Conservation (phyloP, 2,329 filamentous ascomycete genomes). For the Herpotrichia juniperi region DNA sequence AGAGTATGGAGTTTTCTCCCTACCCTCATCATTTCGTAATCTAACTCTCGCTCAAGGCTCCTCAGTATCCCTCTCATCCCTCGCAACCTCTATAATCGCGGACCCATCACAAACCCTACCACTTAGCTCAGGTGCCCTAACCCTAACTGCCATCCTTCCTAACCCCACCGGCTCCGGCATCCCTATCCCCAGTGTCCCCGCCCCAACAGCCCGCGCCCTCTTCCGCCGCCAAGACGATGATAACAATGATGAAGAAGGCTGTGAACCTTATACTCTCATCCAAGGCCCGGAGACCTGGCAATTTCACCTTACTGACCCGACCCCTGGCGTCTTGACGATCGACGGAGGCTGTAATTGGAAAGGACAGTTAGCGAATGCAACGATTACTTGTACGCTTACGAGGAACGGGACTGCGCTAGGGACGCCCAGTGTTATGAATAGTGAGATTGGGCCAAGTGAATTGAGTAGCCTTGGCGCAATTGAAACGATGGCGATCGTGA, state of each 20-base stretch:
- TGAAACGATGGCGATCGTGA: slow-evolving; percentile 20
- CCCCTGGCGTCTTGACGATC: slow-evolving; percentile 21
- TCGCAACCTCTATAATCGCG: background rate
- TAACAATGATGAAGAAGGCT: background rate
- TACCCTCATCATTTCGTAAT: background rate
- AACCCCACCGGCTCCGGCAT: slow-evolving; percentile 6
- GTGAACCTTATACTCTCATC: slow-evolving; percentile 24
- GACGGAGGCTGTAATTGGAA: slow-evolving; percentile 29
- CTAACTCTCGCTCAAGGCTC: background rate
- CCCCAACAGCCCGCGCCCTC: slow-evolving; percentile 21
- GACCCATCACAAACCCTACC: background rate
- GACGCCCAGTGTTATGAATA: background rate
- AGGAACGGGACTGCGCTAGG: slow-evolving; percentile 10
- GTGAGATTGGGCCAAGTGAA: background rate
- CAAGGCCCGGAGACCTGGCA: slow-evolving; percentile 27
- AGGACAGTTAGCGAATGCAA: slow-evolving; percentile 24
- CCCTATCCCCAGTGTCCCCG: slow-evolving; percentile 5
- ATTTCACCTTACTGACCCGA: slow-evolving; percentile 27
- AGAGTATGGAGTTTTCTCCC: background rate
- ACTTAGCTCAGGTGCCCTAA: background rate
- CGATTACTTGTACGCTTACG: slow-evolving; percentile 26
- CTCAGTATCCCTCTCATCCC: background rate
- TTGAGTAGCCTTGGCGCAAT: background rate
- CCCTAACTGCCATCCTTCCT: slow-evolving; percentile 5
- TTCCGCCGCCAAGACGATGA: slow-evolving; percentile 21